Evolutionary conservation across 441 rosid genomes (phyloP).

Genomic region (Pelargonium cotyledonis): DNA sequence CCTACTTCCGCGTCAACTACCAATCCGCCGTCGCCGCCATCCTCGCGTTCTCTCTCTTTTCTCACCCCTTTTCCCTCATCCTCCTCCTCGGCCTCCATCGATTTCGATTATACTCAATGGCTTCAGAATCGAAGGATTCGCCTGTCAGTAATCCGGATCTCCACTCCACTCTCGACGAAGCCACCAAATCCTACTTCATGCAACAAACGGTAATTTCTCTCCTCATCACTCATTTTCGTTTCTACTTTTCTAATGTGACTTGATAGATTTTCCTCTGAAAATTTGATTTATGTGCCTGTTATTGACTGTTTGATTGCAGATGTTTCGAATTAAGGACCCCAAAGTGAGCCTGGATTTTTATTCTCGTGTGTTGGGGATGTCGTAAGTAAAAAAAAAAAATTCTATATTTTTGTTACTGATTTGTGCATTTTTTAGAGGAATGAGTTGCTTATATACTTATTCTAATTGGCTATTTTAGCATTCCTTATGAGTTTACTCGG

Average conservation of each 20-base stretch:
- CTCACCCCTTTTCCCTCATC: slow-evolving; percentile 7
- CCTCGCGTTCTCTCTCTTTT: slow-evolving; percentile 5
- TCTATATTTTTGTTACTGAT: neutral
- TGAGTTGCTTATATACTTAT: neutral
- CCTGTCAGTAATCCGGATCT: slow-evolving; percentile 75
- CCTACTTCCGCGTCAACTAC: slow-evolving; percentile 15
- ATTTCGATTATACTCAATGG: slow-evolving; percentile 52
- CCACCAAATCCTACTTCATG: slow-evolving; percentile 76
- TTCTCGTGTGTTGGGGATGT: slow-evolving; percentile 86
- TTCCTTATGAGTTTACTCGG: no score
- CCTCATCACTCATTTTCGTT: neutral
- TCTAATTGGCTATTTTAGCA: no score
- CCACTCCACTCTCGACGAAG: slow-evolving; percentile 47
- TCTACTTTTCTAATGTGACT: neutral
- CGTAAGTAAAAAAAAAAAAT: slow-evolving; percentile 77
- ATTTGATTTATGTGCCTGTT: neutral
- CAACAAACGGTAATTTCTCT: slow-evolving; percentile 64
- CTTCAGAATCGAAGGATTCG: slow-evolving; percentile 62
- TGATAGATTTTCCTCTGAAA: neutral
- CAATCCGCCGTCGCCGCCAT: slow-evolving; percentile 1
- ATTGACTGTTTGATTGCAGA: slow-evolving; percentile 35
- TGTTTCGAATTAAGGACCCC: slow-evolving; percentile 89
- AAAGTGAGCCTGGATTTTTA: slow-evolving; percentile 81
- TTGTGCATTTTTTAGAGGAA: neutral
- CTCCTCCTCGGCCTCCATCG: slow-evolving; percentile 17